Evolutionary conservation across 164 flowering plant genomes (phyloP), one percentile per base, ranked within the genome.

Genomic region (grape (Vitis vinifera)): DNA sequence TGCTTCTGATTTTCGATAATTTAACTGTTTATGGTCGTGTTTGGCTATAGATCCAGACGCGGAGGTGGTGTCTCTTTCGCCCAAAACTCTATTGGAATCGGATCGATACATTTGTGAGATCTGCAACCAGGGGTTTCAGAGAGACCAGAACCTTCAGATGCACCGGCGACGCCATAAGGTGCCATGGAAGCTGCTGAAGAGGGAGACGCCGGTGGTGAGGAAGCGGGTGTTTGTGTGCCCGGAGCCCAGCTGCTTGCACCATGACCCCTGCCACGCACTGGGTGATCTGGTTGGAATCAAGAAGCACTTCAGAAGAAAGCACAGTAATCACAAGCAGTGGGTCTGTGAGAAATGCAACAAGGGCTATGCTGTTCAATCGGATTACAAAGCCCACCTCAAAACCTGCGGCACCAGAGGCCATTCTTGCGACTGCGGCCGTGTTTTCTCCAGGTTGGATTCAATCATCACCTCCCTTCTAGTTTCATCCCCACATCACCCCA

Each of bases 81-180:
- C 99, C 0, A 88, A 85, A 69, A 92, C 98, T 3, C 73, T 94
- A n/a, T 59, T 94, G 73, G 99, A 94, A 75, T 95, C 98, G 51
- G 99, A 95, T 67, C 85, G 97, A 15, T 93, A 93, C 64, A 92
- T 95, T 10, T 94, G 99, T 44, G 99, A 94, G 93, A 92, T 94
- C 82, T 94, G 98, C 85, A 88, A 88, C 75, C 98, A 94, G 73
- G 98, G 98, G 68, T 94, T 94, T 60, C 97, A 92, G 69, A 76
- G 98, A 58, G 98, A 94, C 77, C 99, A 94, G 74, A 94, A 95
- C 80, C 86, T 95, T 10, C 99, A 95, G 89, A 95, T 95, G 99
- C 99, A 95, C 68, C 67, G 98, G 67, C 68, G 99, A 13, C 56
- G 98, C 66, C 99, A 95, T 78, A 95, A 95, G 82, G 99, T 95